phyloP scores from a whole-genome alignment of 805 yeast genomes.

The Wickerhamomyces mucosus region DNA sequence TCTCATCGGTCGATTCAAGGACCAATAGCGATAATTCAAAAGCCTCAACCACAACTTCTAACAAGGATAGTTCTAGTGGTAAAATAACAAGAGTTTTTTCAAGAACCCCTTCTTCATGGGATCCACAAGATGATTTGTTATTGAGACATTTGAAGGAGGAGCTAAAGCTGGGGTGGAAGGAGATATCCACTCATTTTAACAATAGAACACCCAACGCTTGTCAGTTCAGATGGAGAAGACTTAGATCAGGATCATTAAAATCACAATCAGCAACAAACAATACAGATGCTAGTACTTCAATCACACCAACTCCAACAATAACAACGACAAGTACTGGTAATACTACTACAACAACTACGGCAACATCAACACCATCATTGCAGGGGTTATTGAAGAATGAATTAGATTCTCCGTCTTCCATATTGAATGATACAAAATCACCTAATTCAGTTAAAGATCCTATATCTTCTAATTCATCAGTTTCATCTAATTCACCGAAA shows the following conservation, averaged over 20 bases:
- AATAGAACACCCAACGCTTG: slow-evolving; percentile 85
- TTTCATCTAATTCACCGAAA: slow-evolving; percentile 3
- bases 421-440: too few relatives aligned
- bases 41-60: too few relatives aligned
- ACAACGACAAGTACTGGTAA: slow-evolving; percentile 8
- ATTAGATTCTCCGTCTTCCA: too few relatives aligned
- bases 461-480: slow-evolving; percentile 1
- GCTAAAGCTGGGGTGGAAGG: slow-evolving; percentile 84
- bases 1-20: too few relatives aligned
- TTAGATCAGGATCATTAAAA: slow-evolving; percentile 35
- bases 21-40: too few relatives aligned
- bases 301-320: slow-evolving; percentile 11
- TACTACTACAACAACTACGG: slow-evolving; percentile 7
- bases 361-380: slow-evolving; percentile 10
- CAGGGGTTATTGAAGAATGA: too few relatives aligned
- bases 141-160: slow-evolving; percentile 72
- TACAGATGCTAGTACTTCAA: slow-evolving; percentile 7
- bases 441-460: not conserved
- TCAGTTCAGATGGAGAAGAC: slow-evolving; percentile 81
- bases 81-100: slow-evolving; percentile 19
- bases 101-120: slow-evolving; percentile 57
- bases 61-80: too few relatives aligned
- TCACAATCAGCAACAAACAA: slow-evolving; percentile 3
- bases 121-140: slow-evolving; percentile 64
- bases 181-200: slow-evolving; percentile 67